Base-by-base conservation (phyloP, 164 flowering plant species). In the Tetracentron sinense region DNA sequence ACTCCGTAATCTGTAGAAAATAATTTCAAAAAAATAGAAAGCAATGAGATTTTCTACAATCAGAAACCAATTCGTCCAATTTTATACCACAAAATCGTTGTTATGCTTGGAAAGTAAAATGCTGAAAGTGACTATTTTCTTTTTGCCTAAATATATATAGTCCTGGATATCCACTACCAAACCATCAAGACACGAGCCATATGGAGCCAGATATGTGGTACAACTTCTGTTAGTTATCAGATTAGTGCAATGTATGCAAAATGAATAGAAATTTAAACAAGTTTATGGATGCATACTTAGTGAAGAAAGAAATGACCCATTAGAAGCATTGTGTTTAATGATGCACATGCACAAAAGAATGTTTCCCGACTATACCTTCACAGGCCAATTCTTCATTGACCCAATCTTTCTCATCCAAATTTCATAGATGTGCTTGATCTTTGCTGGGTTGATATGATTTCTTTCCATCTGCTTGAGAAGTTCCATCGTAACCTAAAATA, bases 401-500 rank as follows among this genome's bases (percentile, higher is more conserved):
- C 79, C 80, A 31, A 63, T 67, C 76, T 77, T 85, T 56, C 62
- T 73, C 77, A 72, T 79, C 97, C 94, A 84, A 61, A 70, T 54
- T 5, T 81, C 85, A 76, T 78, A 84, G n/a, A 85, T 47, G 42
- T 44, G 21, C 71, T 64, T 72, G 47, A 86, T 64, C 61, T 66
- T 81, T 12, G 23, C 17, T 12, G 64, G 16, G 51, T 59, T 77
- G 22, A 60, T 21, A 47, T 21, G 33, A 7, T 63, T 68, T 22
- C 56, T 28, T 22, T 69, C 69, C 33, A 69, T 61, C 65, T 63
- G 73, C 56, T 69, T 68, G 20, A 78, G 72, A 69, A 88, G 68
- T 78, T 83, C 92, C 85, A 88, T 57, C 14, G 76, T 71, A 60
- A 72, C 84, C 97, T 85, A 66, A 56, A 46, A 71, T 42, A 28